A percentile compares a stretch with the other conserved stretches of the same genome.
These are phyloP conservation scores for Chlamydomonas reinhardtii DNA, from an alignment of 163 green algal species.

Conservation along the genomic window DNA sequence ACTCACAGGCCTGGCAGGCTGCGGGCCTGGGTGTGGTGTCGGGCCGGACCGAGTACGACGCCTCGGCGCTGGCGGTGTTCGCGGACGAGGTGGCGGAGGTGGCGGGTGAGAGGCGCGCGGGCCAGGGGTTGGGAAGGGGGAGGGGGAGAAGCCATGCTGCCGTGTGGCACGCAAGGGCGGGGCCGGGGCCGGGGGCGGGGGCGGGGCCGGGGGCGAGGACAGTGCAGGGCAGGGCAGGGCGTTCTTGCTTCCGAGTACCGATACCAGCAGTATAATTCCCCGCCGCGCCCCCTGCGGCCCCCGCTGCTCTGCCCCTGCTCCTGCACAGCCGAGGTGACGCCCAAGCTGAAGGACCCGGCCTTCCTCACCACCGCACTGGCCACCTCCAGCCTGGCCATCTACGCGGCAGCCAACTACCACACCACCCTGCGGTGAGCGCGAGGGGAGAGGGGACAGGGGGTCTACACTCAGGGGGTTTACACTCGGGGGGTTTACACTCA, in stretches of 20 bases:
- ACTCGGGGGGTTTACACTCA: too few relatives aligned
- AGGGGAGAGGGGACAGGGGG: not conserved
- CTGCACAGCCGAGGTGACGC: constrained; percentile 19
- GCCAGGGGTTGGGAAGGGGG: not conserved
- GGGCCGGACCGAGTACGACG: constrained; percentile 35
- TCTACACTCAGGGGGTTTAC: too few relatives aligned
- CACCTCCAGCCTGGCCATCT: not conserved
- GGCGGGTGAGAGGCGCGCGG: constrained; percentile 3
- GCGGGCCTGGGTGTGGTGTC: constrained; percentile 10
- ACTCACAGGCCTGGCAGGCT: constrained; percentile 30
- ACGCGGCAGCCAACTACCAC: constrained; percentile 45
- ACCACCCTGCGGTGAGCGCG: constrained; percentile 35
- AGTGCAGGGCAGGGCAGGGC: too few relatives aligned
- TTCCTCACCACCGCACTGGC: constrained; percentile 33
- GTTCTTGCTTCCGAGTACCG: too few relatives aligned
- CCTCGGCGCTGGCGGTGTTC: constrained; percentile 23
- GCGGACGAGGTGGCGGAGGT: constrained; percentile 41
- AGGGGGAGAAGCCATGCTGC: not conserved
- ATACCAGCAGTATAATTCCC: too few relatives aligned
- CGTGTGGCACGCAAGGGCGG: too few relatives aligned
- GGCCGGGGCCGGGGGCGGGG: too few relatives aligned
- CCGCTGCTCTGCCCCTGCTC: too few relatives aligned
- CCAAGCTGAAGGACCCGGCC: constrained; percentile 40
- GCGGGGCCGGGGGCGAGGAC: too few relatives aligned
- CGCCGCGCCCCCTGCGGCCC: too few relatives aligned